Base-by-base conservation (phyloP, 1,139 yeast species). In the Zygoascus hellenicus region DNA sequence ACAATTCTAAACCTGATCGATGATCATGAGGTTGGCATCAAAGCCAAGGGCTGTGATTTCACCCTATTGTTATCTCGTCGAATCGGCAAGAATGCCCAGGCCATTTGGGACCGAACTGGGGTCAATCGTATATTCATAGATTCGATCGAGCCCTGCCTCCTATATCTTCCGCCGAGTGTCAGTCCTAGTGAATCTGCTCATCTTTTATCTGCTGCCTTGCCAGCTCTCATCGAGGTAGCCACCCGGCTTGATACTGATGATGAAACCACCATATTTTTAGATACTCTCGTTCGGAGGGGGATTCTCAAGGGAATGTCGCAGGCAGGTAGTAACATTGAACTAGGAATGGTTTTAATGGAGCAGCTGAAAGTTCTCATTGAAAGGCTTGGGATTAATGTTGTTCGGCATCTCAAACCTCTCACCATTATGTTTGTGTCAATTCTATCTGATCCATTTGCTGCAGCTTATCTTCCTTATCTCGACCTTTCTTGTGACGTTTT, bases 1-100 rank as follows among this genome's bases (percentile, higher is more conserved):
- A 71, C 78, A 9, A 63, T 66, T 9, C 56, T 80, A 19, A 77
- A 77, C 50, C 59, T 77, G 9, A 59, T 78, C 16, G 83, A 80
- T 55, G 77, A 76, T 50, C 71, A 72, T 45, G 77, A 76, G 19
- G 68, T 75, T 0, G 52, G 54, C 6, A 63, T 71, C 46, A 78
- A 79, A 52, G 56, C 65, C 0, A 70, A 70, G 47, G 80, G 79
- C 10, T 70, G 74, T 46, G 55, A 58, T 16, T 54, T 77, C 2
- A 57, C 72, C 3, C 50, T 48, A 2, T 31, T 55, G 7, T 51
- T 74, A 2, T 51, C 68, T 4, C 49, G 55, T 1, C 36, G 37
- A 10, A 54, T 63, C 32, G 63, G 59, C 31, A 48, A 54, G 1
- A 51, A 54, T n/a, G 13, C 37, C 4, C 15, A 29, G 22, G 26